Evolutionary conservation across 73 alveolate genomes (phyloP).

Genomic region (Paramecium pentaurelia): DNA sequence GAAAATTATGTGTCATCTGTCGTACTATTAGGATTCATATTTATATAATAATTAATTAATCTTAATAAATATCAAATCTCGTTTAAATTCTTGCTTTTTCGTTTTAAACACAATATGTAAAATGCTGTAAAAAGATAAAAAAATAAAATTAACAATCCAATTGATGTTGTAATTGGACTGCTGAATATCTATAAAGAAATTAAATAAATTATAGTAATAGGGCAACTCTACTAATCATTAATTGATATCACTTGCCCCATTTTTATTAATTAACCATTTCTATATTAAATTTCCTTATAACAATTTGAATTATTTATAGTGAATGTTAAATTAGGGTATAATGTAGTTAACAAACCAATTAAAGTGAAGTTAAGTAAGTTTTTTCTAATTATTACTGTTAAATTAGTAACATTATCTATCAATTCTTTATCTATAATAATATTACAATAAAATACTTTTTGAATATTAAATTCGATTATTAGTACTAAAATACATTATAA

Average conservation of each 20-base stretch:
- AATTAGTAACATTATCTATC: constrained; percentile 12
- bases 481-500: constrained; percentile 5
- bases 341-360: constrained; percentile 6
- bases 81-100: background rate
- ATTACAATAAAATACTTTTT: background rate
- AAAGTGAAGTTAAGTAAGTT: background rate
- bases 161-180: background rate
- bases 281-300: background rate
- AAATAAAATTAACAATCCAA: background rate
- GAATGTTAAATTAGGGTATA: constrained; percentile 45
- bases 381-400: constrained; percentile 14
- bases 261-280: background rate
- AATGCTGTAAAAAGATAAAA: background rate
- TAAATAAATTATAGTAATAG: background rate
- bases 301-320: constrained; percentile 29
- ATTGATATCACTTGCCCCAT: background rate
- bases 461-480: constrained; percentile 36
- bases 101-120: constrained; percentile 3
- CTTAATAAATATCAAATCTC: background rate
- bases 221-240: background rate
- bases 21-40: background rate
- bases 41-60: background rate
- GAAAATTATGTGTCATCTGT: background rate
- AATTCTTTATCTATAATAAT: background rate
- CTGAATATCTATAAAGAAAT: background rate